phyloP scores from a whole-genome alignment of 768 basidiomycete species.

The Trichaptum fuscoviolaceum region DNA sequence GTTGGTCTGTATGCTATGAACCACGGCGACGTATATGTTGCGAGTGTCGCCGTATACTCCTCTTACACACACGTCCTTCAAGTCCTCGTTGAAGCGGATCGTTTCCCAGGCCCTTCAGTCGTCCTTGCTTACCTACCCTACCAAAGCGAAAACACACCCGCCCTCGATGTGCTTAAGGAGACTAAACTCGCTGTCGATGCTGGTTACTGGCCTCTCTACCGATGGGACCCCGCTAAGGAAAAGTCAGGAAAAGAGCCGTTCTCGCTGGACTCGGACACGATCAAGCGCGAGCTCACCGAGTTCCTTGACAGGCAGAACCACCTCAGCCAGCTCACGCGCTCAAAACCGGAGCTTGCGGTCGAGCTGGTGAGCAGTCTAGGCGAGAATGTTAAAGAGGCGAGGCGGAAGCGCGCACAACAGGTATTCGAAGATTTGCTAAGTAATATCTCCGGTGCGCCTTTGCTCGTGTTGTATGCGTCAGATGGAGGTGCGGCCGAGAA shows the following conservation, averaged over 20 bases:
- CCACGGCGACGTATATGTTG: constrained; percentile 94
- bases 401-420: constrained; percentile 74
- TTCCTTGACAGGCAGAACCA: constrained; percentile 98
- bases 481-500: constrained; percentile 98
- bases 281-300: constrained; percentile 88
- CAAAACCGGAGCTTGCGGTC: constrained; percentile 72
- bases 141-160: constrained; percentile 64
- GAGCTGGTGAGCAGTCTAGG: constrained; percentile 84
- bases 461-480: constrained; percentile 88
- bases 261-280: constrained; percentile 83
- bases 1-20: constrained; percentile 98
- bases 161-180: constrained; percentile 91
- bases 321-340: constrained; percentile 84
- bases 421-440: constrained; percentile 80
- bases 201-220: constrained; percentile 97
- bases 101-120: constrained; percentile 83
- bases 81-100: constrained; percentile 85
- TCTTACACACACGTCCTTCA: constrained; percentile 94
- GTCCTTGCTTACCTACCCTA: constrained; percentile 95
- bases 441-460: constrained; percentile 82
- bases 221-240: constrained; percentile 93
- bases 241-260: constrained; percentile 75
- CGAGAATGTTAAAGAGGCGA: constrained; percentile 75
- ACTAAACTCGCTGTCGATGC: constrained; percentile 95
- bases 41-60: constrained; percentile 91